Base-by-base conservation (phyloP, 441 rosid species). In the Mallotus japonicus region DNA sequence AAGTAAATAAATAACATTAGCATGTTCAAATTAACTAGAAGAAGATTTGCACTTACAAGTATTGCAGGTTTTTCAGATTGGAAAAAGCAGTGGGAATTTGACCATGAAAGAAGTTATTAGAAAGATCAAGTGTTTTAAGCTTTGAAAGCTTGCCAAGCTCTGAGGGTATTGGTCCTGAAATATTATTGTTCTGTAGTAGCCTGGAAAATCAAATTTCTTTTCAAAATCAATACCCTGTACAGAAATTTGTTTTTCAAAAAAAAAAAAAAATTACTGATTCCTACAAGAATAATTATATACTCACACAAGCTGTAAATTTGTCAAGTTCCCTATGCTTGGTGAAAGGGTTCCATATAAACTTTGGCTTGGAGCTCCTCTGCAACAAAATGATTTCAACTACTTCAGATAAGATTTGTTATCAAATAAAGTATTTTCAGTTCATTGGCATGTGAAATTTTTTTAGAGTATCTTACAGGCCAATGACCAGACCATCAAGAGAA, bases 321-420 rank as follows among this genome's bases (percentile, higher is more conserved):
- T 88, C 85, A 95, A 81, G 85, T 95, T 91, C 16, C 91, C 91
- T 50, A 95, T 91, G 79, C 89, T 87, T 40, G 92, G 88, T 60
- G 96, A 78, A 70, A 95, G 92, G 71, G 88, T 79, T 34, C 99
- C 98, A 62, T 98, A 90, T 62, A 95, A 85, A 71, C 79, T 75
- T 82, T 93, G 99, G 88, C 97, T 95, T 67, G 97, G 97, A 79
- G 89, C 91, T 76, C 92, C 98, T 77, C 99, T 95, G 87, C 67
- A 84, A 62, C 78, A 56, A 75, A 60, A 51, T 44, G 70, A 16
- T 65, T 16, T 17, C 16, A 47, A 73, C 49, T 58, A 19, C 54
- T 55, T 72, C 37, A 62, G 16, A 22, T 56, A 16, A 65, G 28
- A 7, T 22, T 44, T 64, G 4, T 71, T 24, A 17, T 34, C n/a